Evolutionary conservation across 2,329 filamentous ascomycete genomes (phyloP).

Genomic region (Aspergillus pseudoglaucus): DNA sequence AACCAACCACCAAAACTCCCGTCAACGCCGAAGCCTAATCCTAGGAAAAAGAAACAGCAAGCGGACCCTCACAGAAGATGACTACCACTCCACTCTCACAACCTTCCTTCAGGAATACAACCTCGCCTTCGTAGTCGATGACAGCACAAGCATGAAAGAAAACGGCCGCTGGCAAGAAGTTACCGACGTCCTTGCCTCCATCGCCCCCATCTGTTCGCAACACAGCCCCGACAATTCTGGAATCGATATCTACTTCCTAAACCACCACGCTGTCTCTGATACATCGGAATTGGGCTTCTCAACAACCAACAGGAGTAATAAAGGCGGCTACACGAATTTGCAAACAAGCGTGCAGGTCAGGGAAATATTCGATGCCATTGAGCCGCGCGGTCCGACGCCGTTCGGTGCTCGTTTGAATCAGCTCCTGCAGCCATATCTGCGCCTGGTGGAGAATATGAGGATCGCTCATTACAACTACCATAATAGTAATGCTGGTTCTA

Average conservation of each 20-base stretch:
- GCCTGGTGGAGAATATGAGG: conserved; percentile 42
- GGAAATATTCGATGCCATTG: conserved; percentile 62
- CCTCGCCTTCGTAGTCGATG: conserved; percentile 85
- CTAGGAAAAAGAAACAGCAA: not conserved
- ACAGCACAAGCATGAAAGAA: conserved; percentile 73
- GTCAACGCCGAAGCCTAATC: not conserved
- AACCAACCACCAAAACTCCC: not conserved
- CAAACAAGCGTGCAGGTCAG: conserved; percentile 52
- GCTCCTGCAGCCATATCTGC: conserved; percentile 69
- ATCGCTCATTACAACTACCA: conserved; percentile 11
- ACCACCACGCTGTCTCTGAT: conserved; percentile 43
- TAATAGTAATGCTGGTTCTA: too few species aligned
- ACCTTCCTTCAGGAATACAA: conserved; percentile 73
- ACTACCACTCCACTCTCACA: not conserved
- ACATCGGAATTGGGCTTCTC: conserved; percentile 3
- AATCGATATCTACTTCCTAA: conserved; percentile 87
- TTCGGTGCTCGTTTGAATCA: conserved; percentile 65
- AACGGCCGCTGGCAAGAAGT: conserved; percentile 73
- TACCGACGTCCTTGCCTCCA: conserved; percentile 59
- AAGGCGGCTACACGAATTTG: conserved; percentile 60
- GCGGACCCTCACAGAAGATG: not conserved
- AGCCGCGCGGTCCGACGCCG: conserved; percentile 62
- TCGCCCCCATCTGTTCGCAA: conserved; percentile 73
- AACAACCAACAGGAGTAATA: conserved; percentile 32
- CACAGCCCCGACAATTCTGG: conserved; percentile 66